Base-by-base conservation (phyloP, 2,329 filamentous ascomycete genomes). In the Teratosphaeria epicoccoides region DNA sequence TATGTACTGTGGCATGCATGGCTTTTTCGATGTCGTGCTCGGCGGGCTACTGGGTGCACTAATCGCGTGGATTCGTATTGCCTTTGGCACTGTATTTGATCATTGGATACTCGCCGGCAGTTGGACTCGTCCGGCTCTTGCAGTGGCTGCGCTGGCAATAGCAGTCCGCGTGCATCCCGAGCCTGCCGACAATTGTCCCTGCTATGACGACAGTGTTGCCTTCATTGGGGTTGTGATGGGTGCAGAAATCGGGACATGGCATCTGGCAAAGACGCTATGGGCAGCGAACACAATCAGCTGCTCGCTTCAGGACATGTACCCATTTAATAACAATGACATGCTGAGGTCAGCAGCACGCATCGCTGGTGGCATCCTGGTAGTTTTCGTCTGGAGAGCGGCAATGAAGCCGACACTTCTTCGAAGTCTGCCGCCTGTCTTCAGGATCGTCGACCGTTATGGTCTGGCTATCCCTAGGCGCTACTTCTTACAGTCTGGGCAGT, bases 1-100 rank as follows among this genome's bases (percentile, higher is more conserved):
- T 20, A 75, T 98, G 29, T 97, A 98, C 73, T 98, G 93, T 66
- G 93, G 93, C 55, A 98, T 98, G 93, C 93, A 98, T 70, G 93
- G 93, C 10, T 95, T 97, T 70, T 76, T 93, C 43, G 93, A 98
- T 68, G 89, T 97, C 23, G 71, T 93, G 12, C 70, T 93, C 52
- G 93, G 93, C 6, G 88, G 85, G 50, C 61, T 82, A 12, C 76
- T 96, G 51, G 93, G 93, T 26, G 84, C 83, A 10, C 70, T 78
- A 5, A 76, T 85, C 29, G 78, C 78, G 2, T 68, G 75, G 20
- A 62, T 78, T 20, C 79, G 84, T 60, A 77, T 78, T 54, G 57
- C 70, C 6, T 80, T 71, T 51, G 80, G 80, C 20, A 68, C 76
- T 23, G 66, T 72, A 2, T 78, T 94, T 53, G 87, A 95, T 58